Evolutionary conservation across 2,329 filamentous ascomycete genomes (phyloP), one percentile per base, ranked within the genome.

Genomic region (Ceratocystis papillata): DNA sequence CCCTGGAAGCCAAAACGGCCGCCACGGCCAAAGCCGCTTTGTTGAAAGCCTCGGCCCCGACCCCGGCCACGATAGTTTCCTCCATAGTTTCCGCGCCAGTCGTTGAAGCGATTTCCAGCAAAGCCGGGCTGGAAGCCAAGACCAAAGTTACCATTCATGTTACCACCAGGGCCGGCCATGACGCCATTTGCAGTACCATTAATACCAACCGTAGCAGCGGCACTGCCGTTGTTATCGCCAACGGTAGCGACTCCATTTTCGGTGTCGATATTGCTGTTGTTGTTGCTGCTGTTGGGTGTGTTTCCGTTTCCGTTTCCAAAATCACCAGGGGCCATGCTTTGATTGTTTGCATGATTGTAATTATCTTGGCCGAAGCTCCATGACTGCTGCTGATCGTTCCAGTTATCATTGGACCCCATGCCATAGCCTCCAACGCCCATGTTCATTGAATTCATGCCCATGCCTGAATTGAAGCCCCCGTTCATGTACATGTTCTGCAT

Each of bases 301-400:
- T 76, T 77, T 72, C 80, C 82, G 70, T 81, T 83, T 67, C 85
- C 84, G 70, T 86, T 66, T 63, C 64, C 87, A 85, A 83, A 90
- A 79, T 89, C 87, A 88, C 86, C 85, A 81, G 82, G 81, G 78
- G 85, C 86, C 83, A 89, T 89, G 81, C 85, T 85, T 82, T 84
- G 83, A 83, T 85, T 85, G 88, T 85, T 90, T 88, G 85, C 83
- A 83, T 87, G 80, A 86, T 85, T 91, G 86, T 85, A 90, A 87
- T 89, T 90, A 89, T 89, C 87, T 87, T 88, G 87, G 81, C 85
- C 84, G 81, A 85, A 84, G 86, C 87, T 88, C 87, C 87, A 90
- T 81, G 86, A 85, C 53, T 66, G 64, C 79, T 89, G 86, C 79
- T 87, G 87, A 80, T 82, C 82, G 81, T 87, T 88, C 87, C 87